Conservation (phyloP, 2,329 filamentous ascomycete species). For the Tolypocladium tundrense region DNA sequence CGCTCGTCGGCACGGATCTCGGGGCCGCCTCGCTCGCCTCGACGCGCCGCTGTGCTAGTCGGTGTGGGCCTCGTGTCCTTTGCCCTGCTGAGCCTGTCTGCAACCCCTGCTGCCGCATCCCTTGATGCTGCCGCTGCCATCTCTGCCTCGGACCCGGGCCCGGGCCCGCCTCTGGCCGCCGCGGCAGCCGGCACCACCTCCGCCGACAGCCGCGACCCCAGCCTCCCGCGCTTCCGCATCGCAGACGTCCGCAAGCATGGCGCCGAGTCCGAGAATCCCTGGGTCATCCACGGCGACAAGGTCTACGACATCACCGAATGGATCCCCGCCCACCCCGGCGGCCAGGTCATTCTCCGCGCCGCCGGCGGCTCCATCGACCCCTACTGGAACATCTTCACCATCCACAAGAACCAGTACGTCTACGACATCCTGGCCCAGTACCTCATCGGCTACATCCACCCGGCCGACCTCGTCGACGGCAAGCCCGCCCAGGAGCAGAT, state of each 20-base stretch:
- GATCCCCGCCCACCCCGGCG: conserved; percentile 55
- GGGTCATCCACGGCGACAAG: conserved; percentile 53
- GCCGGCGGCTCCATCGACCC: conserved; percentile 55
- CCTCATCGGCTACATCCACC: conserved; percentile 50
- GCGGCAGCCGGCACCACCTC: background rate
- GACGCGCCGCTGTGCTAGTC: conserved; percentile 3
- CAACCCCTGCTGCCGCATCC: conserved; percentile 1
- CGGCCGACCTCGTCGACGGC: conserved; percentile 48
- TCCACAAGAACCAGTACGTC: conserved; percentile 56
- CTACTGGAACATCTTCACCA: conserved; percentile 62
- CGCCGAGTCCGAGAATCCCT: conserved; percentile 42
- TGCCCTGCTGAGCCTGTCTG: conserved; percentile 1
- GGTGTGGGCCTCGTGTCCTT: conserved; percentile 4
- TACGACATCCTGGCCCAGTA: conserved; percentile 56
- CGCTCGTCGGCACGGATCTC: background rate
- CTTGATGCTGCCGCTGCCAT: conserved; percentile 4
- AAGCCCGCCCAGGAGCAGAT: conserved; percentile 40
- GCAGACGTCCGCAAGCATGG: conserved; percentile 42
- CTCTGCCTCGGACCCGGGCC: background rate
- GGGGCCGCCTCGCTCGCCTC: conserved; percentile 1
- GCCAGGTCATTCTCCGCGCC: conserved; percentile 56
- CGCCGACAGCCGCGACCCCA: conserved; percentile 24
- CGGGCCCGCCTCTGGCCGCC: background rate
- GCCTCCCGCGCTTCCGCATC: conserved; percentile 38
- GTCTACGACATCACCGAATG: conserved; percentile 65